phyloP scores from a whole-genome alignment of 202 grass and related monocot genomes.

The Panicum hallii region DNA sequence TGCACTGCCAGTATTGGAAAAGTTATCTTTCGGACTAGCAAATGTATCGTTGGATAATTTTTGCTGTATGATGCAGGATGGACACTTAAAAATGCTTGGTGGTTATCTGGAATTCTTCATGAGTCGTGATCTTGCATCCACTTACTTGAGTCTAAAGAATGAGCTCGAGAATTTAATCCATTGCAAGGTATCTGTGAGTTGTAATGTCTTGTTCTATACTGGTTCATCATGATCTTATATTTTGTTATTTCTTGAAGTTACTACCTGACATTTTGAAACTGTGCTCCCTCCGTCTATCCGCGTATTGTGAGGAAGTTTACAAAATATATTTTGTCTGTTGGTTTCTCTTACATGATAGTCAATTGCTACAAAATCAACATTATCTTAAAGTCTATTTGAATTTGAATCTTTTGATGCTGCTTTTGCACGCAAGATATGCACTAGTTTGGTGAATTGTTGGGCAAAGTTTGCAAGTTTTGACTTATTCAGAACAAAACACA shows the following conservation, averaged over 20 bases:
- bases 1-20: conserved; percentile 9
- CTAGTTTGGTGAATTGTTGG: neutral
- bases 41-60: conserved; percentile 16
- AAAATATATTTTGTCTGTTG: neutral
- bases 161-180: conserved; percentile 91
- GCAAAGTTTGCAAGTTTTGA: neutral
- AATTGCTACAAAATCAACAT: neutral
- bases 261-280: neutral
- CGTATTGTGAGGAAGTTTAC: neutral
- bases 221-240: neutral
- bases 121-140: conserved; percentile 83
- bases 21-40: conserved; percentile 4
- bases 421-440: neutral
- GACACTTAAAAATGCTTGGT: conserved; percentile 97
- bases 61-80: conserved; percentile 64
- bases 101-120: conserved; percentile 99
- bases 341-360: neutral
- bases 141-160: conserved; percentile 78
- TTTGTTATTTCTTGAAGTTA: conserved; percentile 1
- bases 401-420: neutral
- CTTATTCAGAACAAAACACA: neutral
- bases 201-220: neutral
- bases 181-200: conserved; percentile 63
- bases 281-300: neutral
- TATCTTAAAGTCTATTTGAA: neutral